phyloP scores from a whole-genome alignment of 257 asterid species.

The Eucommia ulmoides region DNA sequence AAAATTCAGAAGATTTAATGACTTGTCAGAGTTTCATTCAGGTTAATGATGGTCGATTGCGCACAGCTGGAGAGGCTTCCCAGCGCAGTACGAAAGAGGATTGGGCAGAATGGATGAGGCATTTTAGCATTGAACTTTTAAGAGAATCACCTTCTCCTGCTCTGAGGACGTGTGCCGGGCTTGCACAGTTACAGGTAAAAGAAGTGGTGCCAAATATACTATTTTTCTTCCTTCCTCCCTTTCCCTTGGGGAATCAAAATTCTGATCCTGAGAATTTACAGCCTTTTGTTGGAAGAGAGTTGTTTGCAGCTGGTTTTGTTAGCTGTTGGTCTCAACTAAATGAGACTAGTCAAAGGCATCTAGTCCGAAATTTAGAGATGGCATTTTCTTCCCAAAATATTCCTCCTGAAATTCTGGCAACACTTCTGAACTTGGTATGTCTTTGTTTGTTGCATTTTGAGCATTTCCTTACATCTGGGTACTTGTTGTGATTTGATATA shows the following conservation, averaged over 20 bases:
- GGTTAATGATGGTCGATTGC: slow-evolving; percentile 85
- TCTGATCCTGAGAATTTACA: slow-evolving; percentile 29
- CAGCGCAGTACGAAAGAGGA: slow-evolving; percentile 98
- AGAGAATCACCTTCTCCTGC: slow-evolving; percentile 99
- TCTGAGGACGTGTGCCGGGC: slow-evolving; percentile 86
- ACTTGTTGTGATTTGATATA: too few relatives aligned
- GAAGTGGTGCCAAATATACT: too few relatives aligned
- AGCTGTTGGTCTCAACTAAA: slow-evolving; percentile 97
- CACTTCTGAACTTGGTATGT: slow-evolving; percentile 89
- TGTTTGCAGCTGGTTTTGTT: slow-evolving; percentile 98
- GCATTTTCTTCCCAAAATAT: slow-evolving; percentile 98
- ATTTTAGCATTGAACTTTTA: slow-evolving; percentile 92
- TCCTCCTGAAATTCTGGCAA: slow-evolving; percentile 95
- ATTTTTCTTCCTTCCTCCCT: slow-evolving; percentile 8
- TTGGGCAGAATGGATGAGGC: slow-evolving; percentile 99
- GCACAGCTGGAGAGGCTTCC: slow-evolving; percentile 97
- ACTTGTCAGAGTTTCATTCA: slow-evolving; percentile 13
- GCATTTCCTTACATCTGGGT: slow-evolving; percentile 4
- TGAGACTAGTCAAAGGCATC: slow-evolving; percentile 67
- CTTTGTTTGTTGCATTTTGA: slow-evolving; percentile 8
- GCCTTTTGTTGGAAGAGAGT: slow-evolving; percentile 98
- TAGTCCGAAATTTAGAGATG: slow-evolving; percentile 91
- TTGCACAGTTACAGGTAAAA: slow-evolving; percentile 96
- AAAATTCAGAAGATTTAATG: not conserved
- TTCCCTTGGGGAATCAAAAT: slow-evolving; percentile 4